Evolutionary conservation across 2,329 filamentous ascomycete species (phyloP).

Genomic region (Colletotrichum sp.): DNA sequence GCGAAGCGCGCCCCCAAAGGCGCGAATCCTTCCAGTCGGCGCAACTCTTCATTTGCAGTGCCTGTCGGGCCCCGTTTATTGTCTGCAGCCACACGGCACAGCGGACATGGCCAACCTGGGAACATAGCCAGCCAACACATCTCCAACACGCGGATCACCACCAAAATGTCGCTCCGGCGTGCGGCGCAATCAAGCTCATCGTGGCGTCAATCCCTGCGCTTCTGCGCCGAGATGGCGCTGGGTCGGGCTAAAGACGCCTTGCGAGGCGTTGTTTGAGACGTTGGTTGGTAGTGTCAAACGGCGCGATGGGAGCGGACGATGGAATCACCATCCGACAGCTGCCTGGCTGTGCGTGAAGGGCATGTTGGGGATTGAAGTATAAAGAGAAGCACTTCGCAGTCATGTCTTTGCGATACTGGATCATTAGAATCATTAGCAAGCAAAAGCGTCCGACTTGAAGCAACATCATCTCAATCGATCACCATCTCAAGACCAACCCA

Average conservation of each 20-base stretch:
- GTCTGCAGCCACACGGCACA: not conserved
- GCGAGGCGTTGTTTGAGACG: not conserved
- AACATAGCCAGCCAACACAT: not conserved
- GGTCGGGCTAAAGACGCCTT: not conserved
- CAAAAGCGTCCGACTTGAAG: not conserved
- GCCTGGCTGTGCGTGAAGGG: not conserved
- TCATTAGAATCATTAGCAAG: too few species aligned
- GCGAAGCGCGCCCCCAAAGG: not conserved
- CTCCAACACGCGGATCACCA: not conserved
- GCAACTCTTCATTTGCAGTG: not conserved
- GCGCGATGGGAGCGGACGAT: not conserved
- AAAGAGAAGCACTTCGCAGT: not conserved
- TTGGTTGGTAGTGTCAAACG: not conserved
- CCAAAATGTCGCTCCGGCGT: not conserved
- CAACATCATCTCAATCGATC: not conserved
- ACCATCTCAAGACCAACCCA: accelerated
- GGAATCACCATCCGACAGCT: not conserved
- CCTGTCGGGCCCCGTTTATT: not conserved
- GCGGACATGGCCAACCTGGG: not conserved
- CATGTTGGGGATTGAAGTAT: accelerated
- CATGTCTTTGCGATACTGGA: too few species aligned
- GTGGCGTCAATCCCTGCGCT: not conserved
- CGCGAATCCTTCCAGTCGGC: not conserved
- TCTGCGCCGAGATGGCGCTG: not conserved
- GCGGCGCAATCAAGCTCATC: not conserved